Evolutionary conservation across 352 stramenopile species (phyloP).

Genomic region (Elongisporangium prolatum): DNA sequence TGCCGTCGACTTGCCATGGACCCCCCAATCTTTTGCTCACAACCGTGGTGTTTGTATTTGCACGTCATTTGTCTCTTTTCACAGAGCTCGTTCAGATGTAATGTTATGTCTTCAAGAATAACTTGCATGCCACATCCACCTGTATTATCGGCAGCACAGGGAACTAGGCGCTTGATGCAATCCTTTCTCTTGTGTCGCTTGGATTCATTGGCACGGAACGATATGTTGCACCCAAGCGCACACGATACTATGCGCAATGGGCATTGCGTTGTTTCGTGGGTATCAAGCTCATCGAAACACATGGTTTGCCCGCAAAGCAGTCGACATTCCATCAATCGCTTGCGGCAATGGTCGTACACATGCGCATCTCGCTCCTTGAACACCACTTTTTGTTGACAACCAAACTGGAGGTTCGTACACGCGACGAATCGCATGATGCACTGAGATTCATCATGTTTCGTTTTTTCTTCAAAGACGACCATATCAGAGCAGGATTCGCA

Average conservation of each 20-base stretch:
- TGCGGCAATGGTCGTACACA: conserved; percentile 49
- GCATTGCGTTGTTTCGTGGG: conserved; percentile 51
- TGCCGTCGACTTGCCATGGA: conserved; percentile 28
- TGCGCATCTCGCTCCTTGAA: conserved; percentile 35
- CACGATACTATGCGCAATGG: conserved; percentile 41
- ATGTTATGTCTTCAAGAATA: conserved; percentile 47
- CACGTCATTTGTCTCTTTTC: conserved; percentile 36
- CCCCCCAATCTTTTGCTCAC: conserved; percentile 32
- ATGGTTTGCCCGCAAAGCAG: conserved; percentile 37
- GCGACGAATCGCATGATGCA: conserved; percentile 34
- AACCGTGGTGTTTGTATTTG: conserved; percentile 50
- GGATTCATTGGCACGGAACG: conserved; percentile 36
- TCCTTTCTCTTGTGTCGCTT: conserved; percentile 29
- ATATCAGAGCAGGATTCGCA: conserved; percentile 43
- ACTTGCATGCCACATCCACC: conserved; percentile 44
- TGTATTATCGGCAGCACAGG: conserved; percentile 19
- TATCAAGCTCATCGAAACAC: conserved; percentile 34
- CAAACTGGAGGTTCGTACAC: conserved; percentile 52
- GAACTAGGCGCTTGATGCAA: conserved; percentile 51
- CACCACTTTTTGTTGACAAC: conserved; percentile 34
- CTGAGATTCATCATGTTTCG: conserved; percentile 20
- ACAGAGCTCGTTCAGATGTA: conserved; percentile 54
- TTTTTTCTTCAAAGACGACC: conserved; percentile 33
- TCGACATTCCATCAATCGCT: conserved; percentile 43
- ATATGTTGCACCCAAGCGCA: conserved; percentile 23